A percentile compares a stretch with the other conserved stretches of the same genome.
Evolutionary conservation across 2,329 filamentous ascomycete species (phyloP).

Genomic region (Xylariaceae sp.): DNA sequence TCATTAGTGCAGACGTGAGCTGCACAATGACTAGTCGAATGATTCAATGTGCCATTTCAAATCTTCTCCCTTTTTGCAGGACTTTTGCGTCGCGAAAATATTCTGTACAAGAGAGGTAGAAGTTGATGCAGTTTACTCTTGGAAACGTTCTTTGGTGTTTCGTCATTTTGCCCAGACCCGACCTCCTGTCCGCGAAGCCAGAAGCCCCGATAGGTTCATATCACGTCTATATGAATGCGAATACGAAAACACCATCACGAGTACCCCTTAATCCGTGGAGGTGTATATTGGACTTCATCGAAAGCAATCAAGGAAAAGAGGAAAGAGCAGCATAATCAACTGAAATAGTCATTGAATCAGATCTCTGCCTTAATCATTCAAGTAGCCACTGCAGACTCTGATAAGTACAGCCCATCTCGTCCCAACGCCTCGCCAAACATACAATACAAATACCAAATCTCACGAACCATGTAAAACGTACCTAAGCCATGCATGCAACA

Average conservation of each 20-base stretch:
- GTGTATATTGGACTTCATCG: too few species aligned
- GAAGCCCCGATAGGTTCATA: too few species aligned
- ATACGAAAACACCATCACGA: too few species aligned
- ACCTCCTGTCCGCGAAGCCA: too few species aligned
- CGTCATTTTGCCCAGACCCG: too few species aligned
- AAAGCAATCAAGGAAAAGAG: too few species aligned
- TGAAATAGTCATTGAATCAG: not conserved
- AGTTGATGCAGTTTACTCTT: too few species aligned
- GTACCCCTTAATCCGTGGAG: too few species aligned
- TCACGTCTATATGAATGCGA: too few species aligned
- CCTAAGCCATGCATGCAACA: constrained; percentile 4
- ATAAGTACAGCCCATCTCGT: not conserved
- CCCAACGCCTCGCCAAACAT: constrained; percentile 11
- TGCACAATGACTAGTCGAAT: constrained; percentile 1
- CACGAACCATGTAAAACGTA: not conserved
- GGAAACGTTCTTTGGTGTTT: too few species aligned
- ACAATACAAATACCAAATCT: not conserved
- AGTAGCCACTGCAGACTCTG: not conserved
- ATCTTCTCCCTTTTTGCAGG: not conserved
- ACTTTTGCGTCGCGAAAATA: too few species aligned
- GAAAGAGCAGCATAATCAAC: not conserved
- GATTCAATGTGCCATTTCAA: not conserved
- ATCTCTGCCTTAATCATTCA: constrained; percentile 5
- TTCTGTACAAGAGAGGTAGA: too few species aligned
- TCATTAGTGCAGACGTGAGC: constrained; percentile 11